Evolutionary conservation across 2,329 filamentous ascomycete genomes (phyloP).

Genomic region (Akanthomyces dipterigenus): DNA sequence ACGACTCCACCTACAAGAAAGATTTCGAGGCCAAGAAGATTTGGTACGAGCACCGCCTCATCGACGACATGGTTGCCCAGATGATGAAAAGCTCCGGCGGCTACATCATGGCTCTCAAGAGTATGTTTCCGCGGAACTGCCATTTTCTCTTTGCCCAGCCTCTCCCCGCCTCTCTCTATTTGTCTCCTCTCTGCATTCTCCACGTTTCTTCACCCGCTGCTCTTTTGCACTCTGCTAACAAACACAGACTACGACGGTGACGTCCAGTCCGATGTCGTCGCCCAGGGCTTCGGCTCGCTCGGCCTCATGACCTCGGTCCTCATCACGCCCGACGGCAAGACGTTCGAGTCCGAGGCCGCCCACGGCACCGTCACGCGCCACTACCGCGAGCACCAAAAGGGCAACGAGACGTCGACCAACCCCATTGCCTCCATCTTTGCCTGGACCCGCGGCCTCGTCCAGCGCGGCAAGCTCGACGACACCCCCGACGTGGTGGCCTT

Average conservation of each 20-base stretch:
- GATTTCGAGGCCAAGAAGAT: conserved; percentile 87
- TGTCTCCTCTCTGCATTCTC: neutral
- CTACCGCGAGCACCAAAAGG: conserved; percentile 98
- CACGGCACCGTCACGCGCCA: conserved; percentile 98
- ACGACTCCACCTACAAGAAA: conserved; percentile 77
- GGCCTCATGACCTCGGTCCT: conserved; percentile 98
- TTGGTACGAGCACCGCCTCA: conserved; percentile 99
- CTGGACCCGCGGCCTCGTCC: conserved; percentile 90
- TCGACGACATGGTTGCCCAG: conserved; percentile 99
- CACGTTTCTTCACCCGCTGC: too few species aligned
- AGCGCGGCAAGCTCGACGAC: conserved; percentile 86
- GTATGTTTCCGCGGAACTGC: conserved; percentile 42
- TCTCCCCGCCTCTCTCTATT: neutral
- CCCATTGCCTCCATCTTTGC: conserved; percentile 98
- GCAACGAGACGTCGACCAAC: conserved; percentile 94
- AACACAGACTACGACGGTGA: conserved; percentile 90
- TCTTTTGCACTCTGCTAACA: conserved; percentile 6
- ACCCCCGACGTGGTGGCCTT: conserved; percentile 91
- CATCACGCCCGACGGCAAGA: conserved; percentile 93
- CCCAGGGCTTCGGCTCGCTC: conserved; percentile 95
- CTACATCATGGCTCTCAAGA: conserved; percentile 97
- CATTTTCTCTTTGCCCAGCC: conserved; percentile 1
- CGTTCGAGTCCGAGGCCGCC: conserved; percentile 94
- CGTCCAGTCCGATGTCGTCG: conserved; percentile 96
- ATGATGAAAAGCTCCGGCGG: conserved; percentile 99